These are phyloP conservation scores for Vicia villosa DNA, from an alignment of 306 rosid species.

Conservation along the genomic window DNA sequence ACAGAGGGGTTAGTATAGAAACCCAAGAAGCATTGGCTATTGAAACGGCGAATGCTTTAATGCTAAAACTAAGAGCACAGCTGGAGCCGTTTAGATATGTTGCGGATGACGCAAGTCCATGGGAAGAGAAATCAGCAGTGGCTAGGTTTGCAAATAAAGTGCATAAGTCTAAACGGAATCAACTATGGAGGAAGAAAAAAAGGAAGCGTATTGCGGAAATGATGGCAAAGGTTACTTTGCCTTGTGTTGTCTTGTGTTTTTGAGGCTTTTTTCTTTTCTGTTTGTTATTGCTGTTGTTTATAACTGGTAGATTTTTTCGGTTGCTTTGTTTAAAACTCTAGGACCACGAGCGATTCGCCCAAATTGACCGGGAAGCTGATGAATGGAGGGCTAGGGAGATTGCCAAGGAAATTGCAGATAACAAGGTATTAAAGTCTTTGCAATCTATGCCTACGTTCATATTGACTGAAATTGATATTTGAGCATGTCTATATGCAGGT, in stretches of 20 bases:
- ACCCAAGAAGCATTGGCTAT: slow-evolving; percentile 59
- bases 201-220: slow-evolving; percentile 61
- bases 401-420: slow-evolving; percentile 77
- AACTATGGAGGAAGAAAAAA: slow-evolving; percentile 76
- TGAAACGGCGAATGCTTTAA: slow-evolving; percentile 64
- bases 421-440: slow-evolving; percentile 57
- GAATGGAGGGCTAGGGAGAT: slow-evolving; percentile 91
- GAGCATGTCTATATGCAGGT: slow-evolving; percentile 56
- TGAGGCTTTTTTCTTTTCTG: neutral
- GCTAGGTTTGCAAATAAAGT: slow-evolving; percentile 53
- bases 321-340: slow-evolving; percentile 36
- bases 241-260: slow-evolving; percentile 3
- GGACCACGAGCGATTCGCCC: slow-evolving; percentile 62
- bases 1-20: slow-evolving; percentile 55
- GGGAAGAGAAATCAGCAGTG: slow-evolving; percentile 81
- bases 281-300: neutral
- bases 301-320: slow-evolving; percentile 16
- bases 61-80: slow-evolving; percentile 57
- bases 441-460: neutral
- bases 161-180: slow-evolving; percentile 63
- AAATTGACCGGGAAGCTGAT: slow-evolving; percentile 77
- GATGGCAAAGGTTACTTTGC: slow-evolving; percentile 60
- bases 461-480: neutral
- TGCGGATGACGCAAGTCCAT: slow-evolving; percentile 58
- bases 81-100: slow-evolving; percentile 66